Percentiles rank a stretch among this genome's conserved stretches.
phyloP scores from a whole-genome alignment of 805 yeast genomes.

The Candida insectorum region DNA sequence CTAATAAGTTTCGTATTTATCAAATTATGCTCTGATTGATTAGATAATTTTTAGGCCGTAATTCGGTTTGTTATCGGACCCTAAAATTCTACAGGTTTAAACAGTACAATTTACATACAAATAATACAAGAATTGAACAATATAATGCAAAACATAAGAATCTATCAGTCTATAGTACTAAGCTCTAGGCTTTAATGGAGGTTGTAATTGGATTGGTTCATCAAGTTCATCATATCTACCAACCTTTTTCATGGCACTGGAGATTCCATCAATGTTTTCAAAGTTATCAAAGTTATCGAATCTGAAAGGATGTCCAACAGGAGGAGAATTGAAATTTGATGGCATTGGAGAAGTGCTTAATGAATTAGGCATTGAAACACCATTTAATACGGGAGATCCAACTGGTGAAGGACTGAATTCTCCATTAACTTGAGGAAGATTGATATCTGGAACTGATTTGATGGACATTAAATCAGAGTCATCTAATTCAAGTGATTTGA shows the following conservation, averaged over 20 bases:
- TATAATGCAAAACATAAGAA: too few species aligned
- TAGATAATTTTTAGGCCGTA: too few species aligned
- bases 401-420: slow-evolving; percentile 8
- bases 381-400: not conserved
- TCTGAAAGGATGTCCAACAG: slow-evolving; percentile 1
- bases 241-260: slow-evolving; percentile 4
- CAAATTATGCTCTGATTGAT: too few species aligned
- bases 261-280: slow-evolving; percentile 8
- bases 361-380: not conserved
- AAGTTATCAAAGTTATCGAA: slow-evolving; percentile 9
- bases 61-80: too few species aligned
- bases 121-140: too few species aligned
- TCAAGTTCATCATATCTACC: slow-evolving; percentile 6
- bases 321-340: slow-evolving; percentile 2
- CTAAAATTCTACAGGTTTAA: too few species aligned
- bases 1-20: too few species aligned
- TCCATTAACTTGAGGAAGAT: slow-evolving; percentile 9
- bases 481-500: slow-evolving; percentile 16
- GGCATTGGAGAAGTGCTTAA: not conserved
- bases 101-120: too few species aligned
- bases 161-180: slow-evolving; percentile 7
- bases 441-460: slow-evolving; percentile 10
- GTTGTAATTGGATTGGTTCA: slow-evolving; percentile 7
- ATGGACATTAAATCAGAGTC: slow-evolving; percentile 11
- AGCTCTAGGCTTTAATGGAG: too few species aligned